Conservation (phyloP, 2,329 filamentous ascomycete species). For the Boeremia lycopersici region DNA sequence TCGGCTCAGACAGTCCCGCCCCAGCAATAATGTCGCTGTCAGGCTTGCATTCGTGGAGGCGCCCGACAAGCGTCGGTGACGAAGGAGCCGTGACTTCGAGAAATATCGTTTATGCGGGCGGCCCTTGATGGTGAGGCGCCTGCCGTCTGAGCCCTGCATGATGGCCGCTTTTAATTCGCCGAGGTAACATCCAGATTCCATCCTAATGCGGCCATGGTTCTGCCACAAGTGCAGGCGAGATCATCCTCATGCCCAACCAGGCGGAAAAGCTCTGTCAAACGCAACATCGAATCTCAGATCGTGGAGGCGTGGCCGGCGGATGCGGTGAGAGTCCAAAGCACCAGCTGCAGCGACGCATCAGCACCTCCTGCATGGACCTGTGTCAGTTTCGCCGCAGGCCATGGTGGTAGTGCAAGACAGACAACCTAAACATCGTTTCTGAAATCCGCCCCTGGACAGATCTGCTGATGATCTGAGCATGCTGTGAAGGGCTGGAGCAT, state of each 20-base stretch:
- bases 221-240: conserved; percentile 26
- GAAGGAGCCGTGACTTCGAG: conserved; percentile 25
- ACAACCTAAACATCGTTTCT: conserved; percentile 21
- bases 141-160: conserved; percentile 37
- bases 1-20: conserved; percentile 26
- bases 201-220: conserved; percentile 26
- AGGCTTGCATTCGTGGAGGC: conserved; percentile 8
- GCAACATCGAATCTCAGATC: conserved; percentile 31
- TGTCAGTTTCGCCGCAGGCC: conserved; percentile 24
- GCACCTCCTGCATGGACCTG: conserved; percentile 12
- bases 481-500: conserved; percentile 29
- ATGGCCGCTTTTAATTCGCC: conserved; percentile 32
- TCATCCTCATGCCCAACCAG: conserved; percentile 29
- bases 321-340: conserved; percentile 13
- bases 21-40: conserved; percentile 10
- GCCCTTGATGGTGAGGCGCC: conserved; percentile 35
- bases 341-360: not conserved
- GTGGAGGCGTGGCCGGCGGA: conserved; percentile 28
- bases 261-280: conserved; percentile 23
- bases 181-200: conserved; percentile 31
- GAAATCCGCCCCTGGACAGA: conserved; percentile 24
- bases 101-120: conserved; percentile 37
- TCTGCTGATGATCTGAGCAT: conserved; percentile 8
- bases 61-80: conserved; percentile 10
- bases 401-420: conserved; percentile 19